Evolutionary conservation across 108 stramenopile species (phyloP).

Genomic region (Fragilaria crotonensis): DNA sequence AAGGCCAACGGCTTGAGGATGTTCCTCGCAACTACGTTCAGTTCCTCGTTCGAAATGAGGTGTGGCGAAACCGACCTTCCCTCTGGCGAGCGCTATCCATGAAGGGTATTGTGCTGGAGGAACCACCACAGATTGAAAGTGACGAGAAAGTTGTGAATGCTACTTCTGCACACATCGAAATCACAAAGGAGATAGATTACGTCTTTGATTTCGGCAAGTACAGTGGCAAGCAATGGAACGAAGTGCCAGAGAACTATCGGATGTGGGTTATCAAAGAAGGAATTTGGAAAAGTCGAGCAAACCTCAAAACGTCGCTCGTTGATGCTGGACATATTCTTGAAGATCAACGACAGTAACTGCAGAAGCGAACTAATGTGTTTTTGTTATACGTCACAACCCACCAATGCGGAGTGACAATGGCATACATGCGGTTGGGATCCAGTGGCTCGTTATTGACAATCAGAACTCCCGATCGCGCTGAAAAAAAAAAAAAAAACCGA

Average conservation of each 20-base stretch:
- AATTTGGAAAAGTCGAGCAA: conserved; percentile 4
- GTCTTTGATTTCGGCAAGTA: conserved; percentile 23
- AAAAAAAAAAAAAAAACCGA: too few relatives aligned
- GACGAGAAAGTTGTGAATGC: neutral
- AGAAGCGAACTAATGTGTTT: too few relatives aligned
- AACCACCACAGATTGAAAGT: conserved; percentile 2
- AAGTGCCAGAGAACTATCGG: conserved; percentile 18
- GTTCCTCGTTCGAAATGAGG: neutral
- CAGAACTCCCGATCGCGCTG: too few relatives aligned
- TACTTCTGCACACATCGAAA: neutral
- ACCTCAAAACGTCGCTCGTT: conserved; percentile 4
- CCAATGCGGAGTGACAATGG: conserved; percentile 8
- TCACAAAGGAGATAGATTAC: too few relatives aligned
- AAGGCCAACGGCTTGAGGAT: conserved; percentile 7
- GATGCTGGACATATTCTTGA: conserved; percentile 2
- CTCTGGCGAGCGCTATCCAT: conserved; percentile 7
- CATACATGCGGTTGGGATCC: conserved; percentile 6
- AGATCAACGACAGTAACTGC: too few relatives aligned
- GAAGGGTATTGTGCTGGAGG: conserved; percentile 9
- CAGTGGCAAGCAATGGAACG: conserved; percentile 5
- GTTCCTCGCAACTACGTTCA: conserved; percentile 4
- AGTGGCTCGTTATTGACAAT: conserved; percentile 2
- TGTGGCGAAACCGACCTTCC: conserved; percentile 8
- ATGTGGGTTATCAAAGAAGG: conserved; percentile 6
- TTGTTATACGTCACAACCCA: too few relatives aligned